Conservation (phyloP, 495 filamentous ascomycete genomes). For the Pseudomonodictys pantanalensis region DNA sequence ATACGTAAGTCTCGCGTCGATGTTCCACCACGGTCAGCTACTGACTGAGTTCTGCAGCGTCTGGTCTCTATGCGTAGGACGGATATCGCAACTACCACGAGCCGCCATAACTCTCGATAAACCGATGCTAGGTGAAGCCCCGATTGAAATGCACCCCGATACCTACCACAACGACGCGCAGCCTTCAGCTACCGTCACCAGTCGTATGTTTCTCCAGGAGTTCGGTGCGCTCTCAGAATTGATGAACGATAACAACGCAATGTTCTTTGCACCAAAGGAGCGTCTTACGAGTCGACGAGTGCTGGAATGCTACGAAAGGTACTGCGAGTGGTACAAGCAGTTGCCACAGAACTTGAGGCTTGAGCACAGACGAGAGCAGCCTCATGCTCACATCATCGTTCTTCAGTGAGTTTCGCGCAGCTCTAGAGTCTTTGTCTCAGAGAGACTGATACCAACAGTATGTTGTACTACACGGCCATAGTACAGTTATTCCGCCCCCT, state of each 20-base stretch:
- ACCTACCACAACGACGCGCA: background rate
- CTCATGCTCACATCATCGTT: constrained; percentile 59
- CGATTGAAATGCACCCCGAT: background rate
- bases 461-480: constrained; percentile 64
- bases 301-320: constrained; percentile 55
- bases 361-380: constrained; percentile 49
- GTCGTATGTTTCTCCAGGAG: constrained; percentile 57
- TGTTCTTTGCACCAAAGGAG: constrained; percentile 60
- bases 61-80: constrained; percentile 62
- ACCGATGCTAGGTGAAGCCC: constrained; percentile 45
- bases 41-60: constrained; percentile 51
- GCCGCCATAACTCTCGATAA: constrained; percentile 56
- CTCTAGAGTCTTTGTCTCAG: background rate
- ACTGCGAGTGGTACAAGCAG: constrained; percentile 59
- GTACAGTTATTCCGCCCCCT: constrained; percentile 64
- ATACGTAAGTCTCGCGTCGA: constrained; percentile 53
- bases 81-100: constrained; percentile 60
- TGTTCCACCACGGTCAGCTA: constrained; percentile 32
- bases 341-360: constrained; percentile 59
- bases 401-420: constrained; percentile 58
- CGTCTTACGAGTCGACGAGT: constrained; percentile 57
- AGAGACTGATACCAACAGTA: constrained; percentile 44
- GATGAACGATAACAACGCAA: constrained; percentile 61
- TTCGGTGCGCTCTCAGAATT: constrained; percentile 66
- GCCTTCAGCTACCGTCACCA: constrained; percentile 1